Conservation (phyloP, 202 grass and related monocot species). For the Carex arenaria region DNA sequence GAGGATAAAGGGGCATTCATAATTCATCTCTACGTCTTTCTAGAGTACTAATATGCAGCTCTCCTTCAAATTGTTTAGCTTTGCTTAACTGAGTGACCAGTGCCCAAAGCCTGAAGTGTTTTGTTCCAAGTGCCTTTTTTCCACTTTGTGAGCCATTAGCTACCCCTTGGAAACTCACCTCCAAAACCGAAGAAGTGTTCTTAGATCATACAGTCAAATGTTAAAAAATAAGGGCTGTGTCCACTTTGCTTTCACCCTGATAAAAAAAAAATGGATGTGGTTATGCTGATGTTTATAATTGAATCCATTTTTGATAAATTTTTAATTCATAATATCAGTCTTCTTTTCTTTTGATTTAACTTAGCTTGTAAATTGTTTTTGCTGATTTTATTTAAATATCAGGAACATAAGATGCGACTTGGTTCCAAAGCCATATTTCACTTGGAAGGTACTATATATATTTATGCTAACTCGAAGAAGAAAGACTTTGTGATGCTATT, state of each 20-base stretch:
- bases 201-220: neutral
- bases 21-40: neutral
- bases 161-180: neutral
- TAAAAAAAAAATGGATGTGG: neutral
- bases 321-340: constrained; percentile 5
- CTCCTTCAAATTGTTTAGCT: neutral
- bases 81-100: neutral
- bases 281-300: neutral
- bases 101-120: neutral
- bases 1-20: neutral
- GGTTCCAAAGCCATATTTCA: constrained; percentile 94
- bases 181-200: neutral
- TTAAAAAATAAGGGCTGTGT: neutral
- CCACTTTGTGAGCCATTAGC: neutral
- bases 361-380: neutral
- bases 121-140: neutral
- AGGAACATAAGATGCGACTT: constrained; percentile 99
- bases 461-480: neutral
- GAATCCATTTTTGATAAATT: neutral
- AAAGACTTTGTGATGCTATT: neutral
- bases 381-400: constrained; percentile 19
- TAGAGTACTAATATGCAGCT: neutral
- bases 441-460: constrained; percentile 64
- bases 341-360: neutral
- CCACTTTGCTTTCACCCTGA: neutral